Evolutionary conservation across 2,329 filamentous ascomycete genomes (phyloP), one percentile per base, ranked within the genome.

Genomic region (Aureobasidium pullulans): DNA sequence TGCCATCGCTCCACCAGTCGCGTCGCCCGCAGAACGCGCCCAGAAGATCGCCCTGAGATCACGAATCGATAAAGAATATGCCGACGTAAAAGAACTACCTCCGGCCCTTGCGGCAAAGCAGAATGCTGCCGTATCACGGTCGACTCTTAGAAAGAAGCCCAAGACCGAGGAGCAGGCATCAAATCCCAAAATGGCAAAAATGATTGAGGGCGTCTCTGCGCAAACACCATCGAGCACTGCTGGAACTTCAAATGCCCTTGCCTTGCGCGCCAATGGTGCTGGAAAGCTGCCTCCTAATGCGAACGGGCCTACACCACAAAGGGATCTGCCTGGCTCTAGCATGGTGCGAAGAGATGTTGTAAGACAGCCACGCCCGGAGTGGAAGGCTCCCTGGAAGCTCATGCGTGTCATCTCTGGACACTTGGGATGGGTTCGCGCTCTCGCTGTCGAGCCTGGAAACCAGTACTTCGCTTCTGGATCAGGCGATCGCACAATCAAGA

Each of bases 371-470:
- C 90, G 87, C 72, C 95, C 95, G 0, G 88, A 96, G 61, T 99
- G 94, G 94, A 94, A 99, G 72, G 84, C 92, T 62, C 95, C 95
- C 11, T 99, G 95, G 94, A 97, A 96, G 81, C 80, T 97, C 62
- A 95, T 96, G 88, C 85, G 94, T 62, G 95, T 99, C 62, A 96
- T 99, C 65, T 96, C 91, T 0, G 94, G 95, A 15, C 94, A 97
- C 72, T 75, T 99, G 66, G 94, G 94, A 29, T 99, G 94, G 94
- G 94, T 99, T 63, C 82, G 92, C 62, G 84, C 84, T 65, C 77
- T 96, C 67, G 90, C 93, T 1, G 90, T 97, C 50, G 95, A 99
- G 74, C 95, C 95, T 1, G 89, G 90, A 68, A 99, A 99, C 74
- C 84, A 96, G 73, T 99, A 92, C 90, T 99, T 99, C 72, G 94